Percentiles rank a stretch among this genome's conserved stretches.
Evolutionary conservation across 257 asterid genomes (phyloP).

Genomic region (Lithospermum erythrorhizon): DNA sequence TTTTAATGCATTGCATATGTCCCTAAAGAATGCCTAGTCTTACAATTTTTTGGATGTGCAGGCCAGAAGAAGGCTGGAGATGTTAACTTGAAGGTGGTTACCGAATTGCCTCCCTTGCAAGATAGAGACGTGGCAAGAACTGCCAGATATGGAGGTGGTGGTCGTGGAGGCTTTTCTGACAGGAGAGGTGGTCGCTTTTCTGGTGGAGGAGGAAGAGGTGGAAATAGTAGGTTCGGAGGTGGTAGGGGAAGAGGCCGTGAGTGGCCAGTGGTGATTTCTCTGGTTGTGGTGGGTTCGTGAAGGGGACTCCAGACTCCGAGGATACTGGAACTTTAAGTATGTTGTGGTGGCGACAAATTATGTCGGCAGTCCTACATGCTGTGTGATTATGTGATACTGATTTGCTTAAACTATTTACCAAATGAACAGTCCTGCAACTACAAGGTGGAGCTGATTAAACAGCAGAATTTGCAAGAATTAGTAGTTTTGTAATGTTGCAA

Average conservation of each 20-base stretch:
- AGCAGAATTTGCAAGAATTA: too few relatives aligned
- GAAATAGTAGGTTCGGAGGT: conserved; percentile 17
- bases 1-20: too few relatives aligned
- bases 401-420: too few relatives aligned
- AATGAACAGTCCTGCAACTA: too few relatives aligned
- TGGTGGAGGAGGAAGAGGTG: conserved; percentile 23
- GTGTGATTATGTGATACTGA: too few relatives aligned
- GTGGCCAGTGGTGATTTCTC: neutral
- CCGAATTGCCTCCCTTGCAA: conserved; percentile 59
- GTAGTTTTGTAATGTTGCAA: neutral
- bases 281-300: too few relatives aligned
- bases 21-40: too few relatives aligned
- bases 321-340: too few relatives aligned
- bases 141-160: conserved; percentile 46
- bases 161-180: conserved; percentile 31
- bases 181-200: conserved; percentile 21
- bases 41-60: conserved; percentile 14
- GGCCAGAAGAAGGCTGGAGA: conserved; percentile 62
- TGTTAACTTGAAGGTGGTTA: conserved; percentile 54
- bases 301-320: neutral
- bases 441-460: too few relatives aligned
- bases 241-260: conserved; percentile 10
- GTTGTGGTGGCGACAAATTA: too few relatives aligned
- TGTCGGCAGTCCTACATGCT: too few relatives aligned
- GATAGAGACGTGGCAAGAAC: conserved; percentile 41